Evolutionary conservation across 2,329 filamentous ascomycete genomes (phyloP), one percentile per base, ranked within the genome.

Genomic region (Chaetomium strumarium): DNA sequence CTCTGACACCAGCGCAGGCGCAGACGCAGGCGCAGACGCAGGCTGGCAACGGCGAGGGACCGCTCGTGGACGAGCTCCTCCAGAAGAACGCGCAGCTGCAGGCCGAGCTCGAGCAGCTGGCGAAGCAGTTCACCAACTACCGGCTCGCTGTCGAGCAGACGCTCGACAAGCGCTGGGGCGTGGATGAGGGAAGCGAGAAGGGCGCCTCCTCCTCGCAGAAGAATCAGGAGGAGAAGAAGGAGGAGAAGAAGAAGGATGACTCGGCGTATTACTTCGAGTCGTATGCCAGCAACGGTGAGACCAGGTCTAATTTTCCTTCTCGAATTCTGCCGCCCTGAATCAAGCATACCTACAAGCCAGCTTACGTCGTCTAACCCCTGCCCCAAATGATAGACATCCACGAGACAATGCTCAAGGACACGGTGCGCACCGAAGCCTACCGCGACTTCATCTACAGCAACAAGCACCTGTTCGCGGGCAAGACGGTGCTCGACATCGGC

Each of bases 391-490:
- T n/a, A 87, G 88, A 90, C 52, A 96, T 97, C 51, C 91, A 97
- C 68, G 90, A 96, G 66, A 90, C 87, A 8, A 97, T 97, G 91
- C 79, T 97, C 57, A 95, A 96, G 68, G 91, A 97, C 65, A 77
- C 81, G 0, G 78, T 96, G 38, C 86, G 91, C 47, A 97, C 91
- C 11, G 88, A 96, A 63, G 86, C 89, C 3, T 97, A 97, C 71
- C 84, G 91, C 42, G 90, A 97, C 70, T 96, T 96, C 67, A 90
- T 96, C 64, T 96, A 96, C 72, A 82, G 84, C 60, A 90, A 96
- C 73, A 93, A 95, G 69, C 76, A 89, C 59, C 73, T 96, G 3
- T 96, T 96, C 70, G 82, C 84, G 31, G 88, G 83, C 63, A 96
- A 95, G 72, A 82, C 85, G 10, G 88, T 96, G 12, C 80, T 97